Evolutionary conservation across 2,329 filamentous ascomycete genomes (phyloP), one percentile per base, ranked within the genome.

Genomic region (Graphilbum fragrans): DNA sequence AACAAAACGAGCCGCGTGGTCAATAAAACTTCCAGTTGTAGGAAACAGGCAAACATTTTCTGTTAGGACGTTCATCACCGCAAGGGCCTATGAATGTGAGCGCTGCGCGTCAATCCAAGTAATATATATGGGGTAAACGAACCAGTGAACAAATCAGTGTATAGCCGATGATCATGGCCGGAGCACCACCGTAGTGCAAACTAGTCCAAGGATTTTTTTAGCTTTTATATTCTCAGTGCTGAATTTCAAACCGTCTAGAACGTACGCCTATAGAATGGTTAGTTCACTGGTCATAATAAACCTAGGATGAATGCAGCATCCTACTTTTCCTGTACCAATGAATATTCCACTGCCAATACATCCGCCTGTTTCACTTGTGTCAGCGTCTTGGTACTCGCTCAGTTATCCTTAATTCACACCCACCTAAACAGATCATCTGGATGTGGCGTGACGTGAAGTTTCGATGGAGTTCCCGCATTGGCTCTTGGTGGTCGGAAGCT

Each of bases 11-110:
- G 29, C 31, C 4, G 38, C 38, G 23, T 39, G 38, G n/a, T 39
- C 38, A 16, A 39, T 39, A 27, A 39, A 39, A n/a, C 29, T 33
- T 20, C 38, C 38, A 3, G 38, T 34, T 7, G 38, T 39, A 16
- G 38, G 38, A 39, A 39, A 35, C 31, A 39, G 21, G 31, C 38
- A 37, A 16, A 18, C n/a, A 18, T n/a, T 23, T 21, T 39, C 38
- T 5, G 38, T 23, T 20, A 39, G n/a, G 19, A 39, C 38, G 20
- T 39, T 39, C 29, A 33, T 39, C 11, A 35, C 38, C 20, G 22
- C 19, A 10, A 37, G 21, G 10, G 35, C 35, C 35, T 36, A 20
- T 9, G n/a, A n/a, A n/a, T n/a, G n/a, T n/a, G n/a, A n/a, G n/a
- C n/a, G n/a, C n/a, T n/a, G n/a, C n/a, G n/a, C n/a, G n/a, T n/a